Evolutionary conservation across 2,329 filamentous ascomycete species (phyloP).

Genomic region (Colletotrichum truncatum): DNA sequence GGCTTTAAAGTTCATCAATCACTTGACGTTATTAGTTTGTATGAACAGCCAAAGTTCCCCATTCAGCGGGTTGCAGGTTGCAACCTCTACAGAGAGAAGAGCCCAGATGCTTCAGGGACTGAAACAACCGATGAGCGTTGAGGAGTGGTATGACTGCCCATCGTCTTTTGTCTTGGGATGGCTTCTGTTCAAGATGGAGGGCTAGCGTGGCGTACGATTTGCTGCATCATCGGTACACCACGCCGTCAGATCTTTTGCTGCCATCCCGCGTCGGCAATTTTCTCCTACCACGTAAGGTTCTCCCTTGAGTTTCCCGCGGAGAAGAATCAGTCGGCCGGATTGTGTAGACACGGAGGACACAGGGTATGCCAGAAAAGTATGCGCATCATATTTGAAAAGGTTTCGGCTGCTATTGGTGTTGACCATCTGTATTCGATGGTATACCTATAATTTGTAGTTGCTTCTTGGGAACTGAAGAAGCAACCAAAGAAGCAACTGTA

Average conservation of each 20-base stretch:
- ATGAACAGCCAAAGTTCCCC: not conserved
- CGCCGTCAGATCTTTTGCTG: constrained; percentile 7
- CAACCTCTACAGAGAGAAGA: constrained; percentile 1
- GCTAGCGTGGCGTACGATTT: not conserved
- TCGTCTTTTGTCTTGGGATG: constrained; percentile 7
- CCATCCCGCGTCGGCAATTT: not conserved
- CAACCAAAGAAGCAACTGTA: too few relatives aligned
- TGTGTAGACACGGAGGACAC: too few relatives aligned
- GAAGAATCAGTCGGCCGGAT: not conserved
- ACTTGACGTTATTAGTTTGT: not conserved
- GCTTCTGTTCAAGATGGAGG: not conserved
- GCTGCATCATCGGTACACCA: not conserved
- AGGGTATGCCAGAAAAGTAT: too few relatives aligned
- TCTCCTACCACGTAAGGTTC: not conserved
- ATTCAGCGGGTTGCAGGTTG: constrained; percentile 8
- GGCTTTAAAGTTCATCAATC: not conserved
- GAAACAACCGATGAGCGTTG: constrained; percentile 16
- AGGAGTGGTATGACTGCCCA: not conserved
- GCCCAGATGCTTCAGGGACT: not conserved
- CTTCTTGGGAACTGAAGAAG: too few relatives aligned
- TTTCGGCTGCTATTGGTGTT: too few relatives aligned
- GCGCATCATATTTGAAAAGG: too few relatives aligned
- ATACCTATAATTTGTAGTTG: too few relatives aligned
- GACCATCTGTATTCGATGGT: too few relatives aligned
- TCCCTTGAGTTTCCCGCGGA: not conserved